Base-by-base conservation (phyloP, 495 filamentous ascomycete genomes). In the Aspergillus baeticus region DNA sequence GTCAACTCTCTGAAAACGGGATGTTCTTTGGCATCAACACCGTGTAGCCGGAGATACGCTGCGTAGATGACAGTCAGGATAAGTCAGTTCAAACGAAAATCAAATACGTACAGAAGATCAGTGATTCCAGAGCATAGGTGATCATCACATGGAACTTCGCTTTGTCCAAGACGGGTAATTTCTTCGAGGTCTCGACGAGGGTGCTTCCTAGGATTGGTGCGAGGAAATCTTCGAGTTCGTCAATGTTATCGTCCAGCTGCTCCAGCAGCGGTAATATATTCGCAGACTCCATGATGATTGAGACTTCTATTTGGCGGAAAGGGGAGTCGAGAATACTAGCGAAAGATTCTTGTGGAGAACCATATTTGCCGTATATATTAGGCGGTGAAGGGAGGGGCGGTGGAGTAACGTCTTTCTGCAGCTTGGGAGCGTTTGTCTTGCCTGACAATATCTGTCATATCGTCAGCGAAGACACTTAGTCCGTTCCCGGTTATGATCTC, bases 61-160 rank as follows among this genome's bases (percentile, higher is more conserved):
- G 54, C 18, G 26, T 4, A 15, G 29, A 13, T 6, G 50, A 76
- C 42, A 74, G 67, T n/a, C n/a, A n/a, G n/a, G n/a, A n/a, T 6
- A 10, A 13, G 51, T 41, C 31, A 36, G 36, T 44, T 39, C 34
- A 58, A 36, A 34, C 15, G 17, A 26, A 33, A 29, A 18, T 29
- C 26, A 18, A 31, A 21, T 3, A 68, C 84, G 55, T 71, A 95
- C 90, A 93, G 71, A 95, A 98, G 18, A 98, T 69, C 13, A 96
- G 74, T n/a, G 91, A 95, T 59, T 98, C 92, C 47, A 98, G 84
- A 0, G 92, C 82, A 68, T 98, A 98, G 0, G 90, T 86, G 42
- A 84, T 74, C 29, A 94, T 70, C 15, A 95, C 86, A 63, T 94
- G 89, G 54, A 96, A 84, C 73, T 96, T 95, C 17, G 94, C 93